A percentile compares a stretch with the other conserved stretches of the same genome.
These are phyloP conservation scores for Aureobasidium vineae DNA, from an alignment of 2,329 filamentous ascomycete species.

Conservation along the genomic window DNA sequence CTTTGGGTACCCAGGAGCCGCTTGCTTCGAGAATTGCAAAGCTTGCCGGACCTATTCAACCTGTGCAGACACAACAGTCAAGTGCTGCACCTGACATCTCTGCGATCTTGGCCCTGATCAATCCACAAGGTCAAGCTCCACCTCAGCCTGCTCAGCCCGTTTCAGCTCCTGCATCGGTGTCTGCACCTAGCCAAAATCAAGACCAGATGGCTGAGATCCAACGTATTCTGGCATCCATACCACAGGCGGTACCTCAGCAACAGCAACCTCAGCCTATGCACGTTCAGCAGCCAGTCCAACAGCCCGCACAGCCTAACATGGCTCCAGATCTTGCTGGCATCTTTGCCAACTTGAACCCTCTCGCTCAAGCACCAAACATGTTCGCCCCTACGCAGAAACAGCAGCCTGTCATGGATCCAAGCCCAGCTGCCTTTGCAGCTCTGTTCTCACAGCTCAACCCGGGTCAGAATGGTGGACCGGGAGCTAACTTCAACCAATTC, in stretches of 20 bases:
- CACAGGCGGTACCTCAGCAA: slow-evolving; percentile 27
- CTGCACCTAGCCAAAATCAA: slow-evolving; percentile 17
- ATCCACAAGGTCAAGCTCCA: slow-evolving; percentile 31
- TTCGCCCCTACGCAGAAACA: slow-evolving; percentile 27
- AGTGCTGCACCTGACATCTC: slow-evolving; percentile 28
- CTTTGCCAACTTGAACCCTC: slow-evolving; percentile 24
- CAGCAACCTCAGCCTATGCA: slow-evolving; percentile 27
- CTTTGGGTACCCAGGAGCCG: slow-evolving; percentile 32
- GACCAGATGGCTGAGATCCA: slow-evolving; percentile 30
- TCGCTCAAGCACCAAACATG: slow-evolving; percentile 6
- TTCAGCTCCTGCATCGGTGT: slow-evolving; percentile 27
- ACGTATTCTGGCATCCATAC: slow-evolving; percentile 31
- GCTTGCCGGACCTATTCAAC: slow-evolving; percentile 25
- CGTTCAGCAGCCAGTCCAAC: slow-evolving; percentile 15
- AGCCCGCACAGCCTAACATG: slow-evolving; percentile 4
- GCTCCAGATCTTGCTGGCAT: slow-evolving; percentile 11
- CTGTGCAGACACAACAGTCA: slow-evolving; percentile 17
- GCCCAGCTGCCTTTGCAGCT: slow-evolving; percentile 26
- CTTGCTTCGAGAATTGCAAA: slow-evolving; percentile 25
- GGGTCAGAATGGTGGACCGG: slow-evolving; percentile 26
- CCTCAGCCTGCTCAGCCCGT: slow-evolving; percentile 27
- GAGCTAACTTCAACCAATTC: slow-evolving; percentile 26
- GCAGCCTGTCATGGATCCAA: slow-evolving; percentile 2
- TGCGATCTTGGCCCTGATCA: slow-evolving; percentile 29
- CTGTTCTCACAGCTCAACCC: slow-evolving; percentile 28